These are phyloP conservation scores for Podila epicladia DNA, from an alignment of 192 early-diverging fungal species.

Conservation along the genomic window DNA sequence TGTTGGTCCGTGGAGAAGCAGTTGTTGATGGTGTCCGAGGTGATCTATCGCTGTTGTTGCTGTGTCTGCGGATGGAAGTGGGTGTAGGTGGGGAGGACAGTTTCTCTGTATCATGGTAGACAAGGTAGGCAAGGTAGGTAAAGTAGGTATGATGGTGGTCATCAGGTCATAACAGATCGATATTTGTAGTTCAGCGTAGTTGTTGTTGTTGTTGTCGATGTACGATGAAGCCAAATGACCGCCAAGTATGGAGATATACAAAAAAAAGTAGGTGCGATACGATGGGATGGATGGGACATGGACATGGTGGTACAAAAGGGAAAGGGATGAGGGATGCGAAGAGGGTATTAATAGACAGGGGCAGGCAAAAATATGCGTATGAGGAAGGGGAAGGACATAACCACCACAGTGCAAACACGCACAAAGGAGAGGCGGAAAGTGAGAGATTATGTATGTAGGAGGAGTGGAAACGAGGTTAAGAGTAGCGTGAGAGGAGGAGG, in stretches of 20 bases:
- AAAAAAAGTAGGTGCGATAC: no score
- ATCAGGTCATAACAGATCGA: no score
- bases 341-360: no score
- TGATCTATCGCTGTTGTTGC: slow-evolving; percentile 14
- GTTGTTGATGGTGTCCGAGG: slow-evolving; percentile 3
- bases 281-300: no score
- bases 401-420: slow-evolving; percentile 4
- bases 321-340: no score
- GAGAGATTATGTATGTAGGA: no score
- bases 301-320: no score
- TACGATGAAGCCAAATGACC: no score
- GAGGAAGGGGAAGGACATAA: neutral
- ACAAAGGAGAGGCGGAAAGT: neutral
- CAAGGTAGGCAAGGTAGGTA: no score
- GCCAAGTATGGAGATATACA: no score
- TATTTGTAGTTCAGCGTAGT: neutral
- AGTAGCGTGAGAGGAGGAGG: neutral
- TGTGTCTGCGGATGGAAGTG: slow-evolving; percentile 11
- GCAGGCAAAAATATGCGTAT: no score
- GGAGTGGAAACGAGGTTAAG: neutral
- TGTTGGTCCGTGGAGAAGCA: neutral
- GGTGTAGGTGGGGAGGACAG: neutral
- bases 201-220: neutral
- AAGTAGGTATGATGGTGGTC: no score
- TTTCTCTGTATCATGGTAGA: neutral